Base-by-base conservation (phyloP, 2,329 filamentous ascomycete genomes). In the Neofusicoccum kwambonambiense region DNA sequence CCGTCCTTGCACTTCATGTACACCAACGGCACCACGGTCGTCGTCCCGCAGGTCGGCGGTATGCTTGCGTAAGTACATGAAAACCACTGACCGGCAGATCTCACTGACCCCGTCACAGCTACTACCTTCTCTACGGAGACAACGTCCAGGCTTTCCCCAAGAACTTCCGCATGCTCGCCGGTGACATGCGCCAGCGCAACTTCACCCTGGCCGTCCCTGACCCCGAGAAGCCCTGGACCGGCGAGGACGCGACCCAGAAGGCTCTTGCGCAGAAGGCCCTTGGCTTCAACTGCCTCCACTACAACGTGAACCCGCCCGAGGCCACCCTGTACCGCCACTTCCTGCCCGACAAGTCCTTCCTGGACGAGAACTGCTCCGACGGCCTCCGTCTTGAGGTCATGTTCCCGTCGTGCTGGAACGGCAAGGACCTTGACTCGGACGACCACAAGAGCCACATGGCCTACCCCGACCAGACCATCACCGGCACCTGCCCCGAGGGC, bases 281-380 rank as follows among this genome's bases (percentile, higher is more conserved):
- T 34, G 94, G 95, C 3, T 97, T 97, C 86, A 98, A 98, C 83
- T 98, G 95, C 79, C 80, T 99, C 67, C 89, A 98, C 85, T 97
- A 97, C 75, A 72, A 71, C 37, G 81, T 78, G 27, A 71, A 71
- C 17, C 65, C 77, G 0, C 81, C 90, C 2, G 93, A 97, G 76
- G 84, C 85, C 1, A 90, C 93, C 13, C 84, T 96, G 41, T 90
- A 87, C 77, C 92, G 93, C 69, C 93, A 97, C 77, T 88, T 86
- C 74, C 72, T 97, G 70, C 93, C 94, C 0, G 85, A 89, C 71
- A 96, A 96, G 83, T 78, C 79, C 0, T 96, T 87, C 74, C 83
- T 97, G 41, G 93, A 97, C 73, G 84, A 83, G 63, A 88, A 94
- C 78, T 98, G 94, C 79, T 79, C 80, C n/a, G 85, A 96, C 72